Evolutionary conservation across 805 yeast genomes (phyloP), one percentile per base, ranked within the genome.

Genomic region (Grigorovia transvaalensis): DNA sequence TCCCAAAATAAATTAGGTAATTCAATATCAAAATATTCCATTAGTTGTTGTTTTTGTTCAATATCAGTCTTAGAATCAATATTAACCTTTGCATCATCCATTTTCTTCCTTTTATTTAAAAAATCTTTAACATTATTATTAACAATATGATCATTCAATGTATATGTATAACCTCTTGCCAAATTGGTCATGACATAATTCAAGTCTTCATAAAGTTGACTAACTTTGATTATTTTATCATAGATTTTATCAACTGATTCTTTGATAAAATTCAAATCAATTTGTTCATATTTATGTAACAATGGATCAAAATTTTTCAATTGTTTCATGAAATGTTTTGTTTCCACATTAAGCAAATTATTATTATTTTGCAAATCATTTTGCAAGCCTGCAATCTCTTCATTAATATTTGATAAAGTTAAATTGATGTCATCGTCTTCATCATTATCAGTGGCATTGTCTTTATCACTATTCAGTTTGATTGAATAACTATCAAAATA

Each of bases 101-200:
- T 57, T 46, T 57, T 52, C 33, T 63, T 64, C 44, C 67, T 50
- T 27, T 55, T 74, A 46, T 78, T 75, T 38, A 74, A 74, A 61
- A 63, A 84, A 12, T 71, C 70, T 18, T 76, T 71, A 17, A 88
- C 82, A 1, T 90, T 82, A 19, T 73, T 76, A 64, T 88, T 88
- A 18, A 90, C 96, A 0, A 90, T 95, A 8, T 81, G 79, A 67
- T 90, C 96, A 63, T 90, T 88, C 69, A 88, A 80, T 60, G 88
- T 85, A 47, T 85, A 87, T 59, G 88, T 87, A 67, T 85, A 89
- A n/a, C 77, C 76, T 2, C 71, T 61, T 9, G 73, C 65, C 68
- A 90, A 71, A 5, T 68, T 67, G 2, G 67, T 65, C 48, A 88
- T 62, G 17, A 85, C 73, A 2, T 55, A 20, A 5, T 53, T 42